Percentiles rank a stretch among this genome's conserved stretches.
phyloP scores from a whole-genome alignment of 2,329 filamentous ascomycete genomes.

The Pyrenophora teres region DNA sequence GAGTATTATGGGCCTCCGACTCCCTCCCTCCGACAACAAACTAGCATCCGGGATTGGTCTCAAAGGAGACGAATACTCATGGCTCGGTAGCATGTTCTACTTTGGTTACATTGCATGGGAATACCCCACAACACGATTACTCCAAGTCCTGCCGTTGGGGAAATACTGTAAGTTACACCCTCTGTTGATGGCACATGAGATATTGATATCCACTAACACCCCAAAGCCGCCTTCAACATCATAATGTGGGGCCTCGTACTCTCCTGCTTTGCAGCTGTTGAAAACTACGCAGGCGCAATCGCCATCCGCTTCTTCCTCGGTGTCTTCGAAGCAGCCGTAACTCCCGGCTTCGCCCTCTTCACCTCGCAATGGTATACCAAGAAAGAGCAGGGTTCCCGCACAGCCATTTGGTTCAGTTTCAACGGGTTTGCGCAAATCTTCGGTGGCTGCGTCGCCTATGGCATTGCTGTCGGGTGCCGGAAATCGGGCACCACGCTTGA shows the following conservation, averaged over 20 bases:
- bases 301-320: constrained; percentile 71
- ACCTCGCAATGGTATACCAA: constrained; percentile 76
- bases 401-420: constrained; percentile 71
- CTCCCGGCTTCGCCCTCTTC: constrained; percentile 70
- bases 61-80: constrained; percentile 58
- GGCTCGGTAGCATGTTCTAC: constrained; percentile 58
- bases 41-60: constrained; percentile 51
- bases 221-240: constrained; percentile 60
- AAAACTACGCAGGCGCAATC: constrained; percentile 64
- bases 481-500: constrained; percentile 62
- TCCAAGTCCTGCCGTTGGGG: constrained; percentile 67
- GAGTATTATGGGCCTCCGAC: constrained; percentile 55
- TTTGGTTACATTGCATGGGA: constrained; percentile 64
- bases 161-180: constrained; percentile 58
- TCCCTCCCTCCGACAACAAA: constrained; percentile 36
- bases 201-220: background rate
- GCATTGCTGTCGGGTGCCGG: constrained; percentile 61
- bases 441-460: constrained; percentile 66
- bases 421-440: constrained; percentile 67
- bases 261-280: constrained; percentile 65
- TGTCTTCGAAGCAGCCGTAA: constrained; percentile 70
- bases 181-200: no score
- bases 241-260: constrained; percentile 67
- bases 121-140: constrained; percentile 67
- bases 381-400: constrained; percentile 66